Base-by-base conservation (phyloP, 768 basidiomycete species). In the Auricularia auricula-judae region DNA sequence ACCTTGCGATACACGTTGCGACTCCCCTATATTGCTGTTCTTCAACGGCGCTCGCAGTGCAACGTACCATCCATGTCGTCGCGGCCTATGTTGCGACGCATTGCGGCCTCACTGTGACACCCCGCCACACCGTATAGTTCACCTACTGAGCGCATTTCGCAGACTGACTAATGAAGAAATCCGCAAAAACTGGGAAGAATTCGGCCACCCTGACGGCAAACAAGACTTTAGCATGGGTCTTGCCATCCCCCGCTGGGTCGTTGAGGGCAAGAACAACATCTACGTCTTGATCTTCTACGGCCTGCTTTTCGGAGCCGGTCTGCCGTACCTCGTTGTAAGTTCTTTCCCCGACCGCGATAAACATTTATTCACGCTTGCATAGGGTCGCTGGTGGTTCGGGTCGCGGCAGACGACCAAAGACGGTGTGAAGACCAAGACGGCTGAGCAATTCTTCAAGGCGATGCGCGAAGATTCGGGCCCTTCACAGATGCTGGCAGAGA, bases 311-410 rank as follows among this genome's bases (percentile, higher is more conserved):
- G 97, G 95, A 58, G 86, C 86, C 61, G 82, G 87, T 1, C 82
- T 99, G 23, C 97, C 97, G 33, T 83, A 82, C 44, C 79, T 96
- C 58, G 96, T 99, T 63, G 91, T 85, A 72, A 59, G 80, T 23
- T 1, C 23, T n/a, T 18, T 59, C 53, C 63, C 67, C 16, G 23
- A 29, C 23, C 23, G 23, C 23, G 23, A 29, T 2, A 29, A 29
- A 29, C 23, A 29, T 29, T 47, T 65, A 33, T 21, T 33, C 18
- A 62, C 11, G 21, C 56, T 35, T 53, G 62, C 7, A 29, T 69
- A 88, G 87, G 89, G 93, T 14, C 84, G 86, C 39, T 98, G 97
- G 97, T 99, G 97, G 97, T 99, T 98, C 71, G 91, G 93, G 3
- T 91, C 86, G 69, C 82, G 90, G 64, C 81, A 85, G 67, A 87